Evolutionary conservation across 306 rosid species (phyloP).

Genomic region (Inga leiocalycina): DNA sequence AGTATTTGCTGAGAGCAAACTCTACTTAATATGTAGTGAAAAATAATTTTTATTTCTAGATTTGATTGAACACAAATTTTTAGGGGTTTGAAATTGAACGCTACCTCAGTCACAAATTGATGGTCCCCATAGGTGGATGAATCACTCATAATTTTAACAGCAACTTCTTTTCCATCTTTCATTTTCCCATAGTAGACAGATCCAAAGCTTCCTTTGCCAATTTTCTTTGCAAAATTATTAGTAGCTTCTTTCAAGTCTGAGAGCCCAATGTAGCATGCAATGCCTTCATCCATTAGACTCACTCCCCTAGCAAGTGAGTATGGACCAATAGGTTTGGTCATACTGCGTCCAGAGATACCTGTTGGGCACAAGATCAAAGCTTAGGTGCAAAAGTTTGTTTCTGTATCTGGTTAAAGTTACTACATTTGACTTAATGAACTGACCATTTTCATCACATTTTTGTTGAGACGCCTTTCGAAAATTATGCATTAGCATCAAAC

Average conservation of each 20-base stretch:
- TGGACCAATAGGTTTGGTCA: slow-evolving; percentile 63
- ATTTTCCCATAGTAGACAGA: slow-evolving; percentile 91
- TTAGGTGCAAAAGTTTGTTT: slow-evolving; percentile 28
- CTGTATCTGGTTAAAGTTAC: background rate
- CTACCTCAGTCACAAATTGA: slow-evolving; percentile 90
- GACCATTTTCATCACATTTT: slow-evolving; percentile 63
- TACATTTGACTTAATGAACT: slow-evolving; percentile 27
- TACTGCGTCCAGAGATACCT: slow-evolving; percentile 65
- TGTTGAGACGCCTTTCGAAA: slow-evolving; percentile 47
- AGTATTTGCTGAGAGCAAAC: background rate
- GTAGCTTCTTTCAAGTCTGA: slow-evolving; percentile 87
- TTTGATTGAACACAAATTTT: slow-evolving; percentile 22
- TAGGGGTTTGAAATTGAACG: slow-evolving; percentile 23
- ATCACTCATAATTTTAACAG: slow-evolving; percentile 94
- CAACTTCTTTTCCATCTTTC: slow-evolving; percentile 96
- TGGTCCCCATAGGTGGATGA: slow-evolving; percentile 74
- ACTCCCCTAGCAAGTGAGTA: slow-evolving; percentile 61
- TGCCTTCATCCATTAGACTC: slow-evolving; percentile 78
- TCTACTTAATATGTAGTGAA: background rate
- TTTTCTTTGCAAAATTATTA: slow-evolving; percentile 65
- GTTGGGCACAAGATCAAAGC: slow-evolving; percentile 31
- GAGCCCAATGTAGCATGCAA: slow-evolving; percentile 72
- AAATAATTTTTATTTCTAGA: background rate
- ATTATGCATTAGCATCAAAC: slow-evolving; percentile 53
- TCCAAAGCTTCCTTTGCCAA: slow-evolving; percentile 97